Base-by-base conservation (phyloP, 2,329 filamentous ascomycete species). In the Exophiala aquamarina region DNA sequence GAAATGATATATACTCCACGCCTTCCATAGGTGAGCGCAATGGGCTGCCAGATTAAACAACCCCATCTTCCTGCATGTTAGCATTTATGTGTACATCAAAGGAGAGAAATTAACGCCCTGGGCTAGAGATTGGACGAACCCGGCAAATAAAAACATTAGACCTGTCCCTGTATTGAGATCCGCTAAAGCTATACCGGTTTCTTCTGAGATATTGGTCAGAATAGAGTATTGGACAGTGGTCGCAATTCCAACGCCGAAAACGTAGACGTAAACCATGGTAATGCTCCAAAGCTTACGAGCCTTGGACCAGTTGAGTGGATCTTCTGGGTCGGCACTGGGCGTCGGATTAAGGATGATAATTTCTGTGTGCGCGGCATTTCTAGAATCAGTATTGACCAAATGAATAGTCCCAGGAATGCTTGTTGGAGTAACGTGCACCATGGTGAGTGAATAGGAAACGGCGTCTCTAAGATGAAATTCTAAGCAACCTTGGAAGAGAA, bases 161-260 rank as follows among this genome's bases (percentile, higher is more conserved):
- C 73, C 73, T 2, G 70, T 75, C 3, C 73, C 73, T 41, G 69
- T 66, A 47, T 75, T 75, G 19, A 76, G 53, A 35, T 72, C 67
- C 3, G 56, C 61, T 13, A 75, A 50, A 0, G 65, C 70, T 6
- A 75, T 56, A 3, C 65, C 67, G 0, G 70, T 70, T 2, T 67
- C 68, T 44, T 70, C 58, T 7, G 67, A 68, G 11, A 76, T 66
- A 11, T 62, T 58, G 1, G 55, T 50, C 14, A 66, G 52, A 13
- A 66, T 54, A 3, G 63, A 64, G 41, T 65, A 65, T 11, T 63
- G 59, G 3, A 62, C 55, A 1, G 64, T 56, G 2, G 59, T 56
- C 0, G 60, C 55, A 35, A 64, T 63, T 9, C 61, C 63, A 15
- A 63, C 53, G 4, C 54, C 56, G 3, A 66, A 55, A 1, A 59